Conservation (phyloP, 257 asterid species). For the Salvia miltiorrhiza region DNA sequence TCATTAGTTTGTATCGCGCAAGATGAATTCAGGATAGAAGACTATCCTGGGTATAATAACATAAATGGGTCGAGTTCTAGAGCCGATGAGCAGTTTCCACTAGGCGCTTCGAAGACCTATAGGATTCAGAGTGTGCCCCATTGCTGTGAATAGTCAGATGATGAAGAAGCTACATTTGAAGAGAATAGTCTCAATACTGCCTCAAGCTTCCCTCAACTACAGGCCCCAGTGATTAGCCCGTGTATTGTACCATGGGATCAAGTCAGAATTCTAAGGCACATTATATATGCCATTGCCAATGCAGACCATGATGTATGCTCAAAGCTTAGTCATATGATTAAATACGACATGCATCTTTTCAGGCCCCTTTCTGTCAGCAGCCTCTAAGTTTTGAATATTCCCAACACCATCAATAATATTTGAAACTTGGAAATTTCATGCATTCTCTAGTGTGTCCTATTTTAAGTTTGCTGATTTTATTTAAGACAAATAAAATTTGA, state of each 20-base stretch:
- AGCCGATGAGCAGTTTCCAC: no score
- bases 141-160: no score
- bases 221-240: slow-evolving; percentile 59
- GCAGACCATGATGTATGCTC: slow-evolving; percentile 77
- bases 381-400: slow-evolving; percentile 78
- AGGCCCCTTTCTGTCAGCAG: slow-evolving; percentile 78
- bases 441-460: slow-evolving; percentile 22
- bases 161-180: no score
- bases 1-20: no score
- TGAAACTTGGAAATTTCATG: slow-evolving; percentile 24
- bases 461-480: slow-evolving; percentile 20
- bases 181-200: no score
- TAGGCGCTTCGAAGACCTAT: no score
- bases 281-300: slow-evolving; percentile 74
- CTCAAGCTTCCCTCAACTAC: slow-evolving; percentile 58
- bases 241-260: slow-evolving; percentile 54
- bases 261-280: slow-evolving; percentile 57
- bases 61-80: no score
- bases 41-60: no score
- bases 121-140: no score
- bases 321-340: slow-evolving; percentile 83
- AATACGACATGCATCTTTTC: slow-evolving; percentile 57
- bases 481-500: slow-evolving; percentile 27
- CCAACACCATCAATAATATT: slow-evolving; percentile 41
- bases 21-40: no score